Evolutionary conservation across 805 yeast species (phyloP).

Genomic region (Saccharomycopsis schoenii): DNA sequence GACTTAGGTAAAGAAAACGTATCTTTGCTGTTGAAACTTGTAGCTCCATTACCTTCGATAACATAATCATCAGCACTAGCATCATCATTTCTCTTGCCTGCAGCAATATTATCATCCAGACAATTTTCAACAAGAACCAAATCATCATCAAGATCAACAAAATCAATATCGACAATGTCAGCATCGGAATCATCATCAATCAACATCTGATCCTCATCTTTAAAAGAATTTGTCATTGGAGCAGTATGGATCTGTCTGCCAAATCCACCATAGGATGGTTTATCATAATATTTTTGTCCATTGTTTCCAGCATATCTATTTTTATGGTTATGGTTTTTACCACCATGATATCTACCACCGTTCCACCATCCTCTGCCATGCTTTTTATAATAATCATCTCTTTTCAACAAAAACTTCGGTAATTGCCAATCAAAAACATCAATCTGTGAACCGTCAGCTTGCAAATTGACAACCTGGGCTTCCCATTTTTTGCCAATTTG

Average conservation of each 20-base stretch:
- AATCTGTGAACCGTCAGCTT: constrained; percentile 42
- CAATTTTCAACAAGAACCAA: not conserved
- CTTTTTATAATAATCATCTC: constrained; percentile 1
- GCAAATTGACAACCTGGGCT: constrained; percentile 64
- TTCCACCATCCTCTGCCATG: constrained; percentile 1
- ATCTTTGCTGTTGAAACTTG: not conserved
- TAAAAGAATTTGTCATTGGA: not conserved
- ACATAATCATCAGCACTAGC: not conserved
- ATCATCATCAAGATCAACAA: not conserved
- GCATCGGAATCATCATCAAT: not conserved
- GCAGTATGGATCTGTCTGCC: not conserved
- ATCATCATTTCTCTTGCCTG: not conserved
- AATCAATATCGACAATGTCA: not conserved
- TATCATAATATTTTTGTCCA: not conserved
- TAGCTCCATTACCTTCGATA: not conserved
- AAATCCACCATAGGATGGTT: not conserved
- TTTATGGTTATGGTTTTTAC: not conserved
- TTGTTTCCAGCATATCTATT: not conserved
- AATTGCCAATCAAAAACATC: constrained; percentile 71
- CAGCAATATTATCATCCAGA: not conserved
- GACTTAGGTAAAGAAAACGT: not conserved
- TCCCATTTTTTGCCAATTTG: constrained; percentile 75
- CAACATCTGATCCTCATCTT: not conserved
- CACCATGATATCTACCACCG: not conserved
- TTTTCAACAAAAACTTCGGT: constrained; percentile 27